These are phyloP conservation scores for Mycena polygramma DNA, from an alignment of 768 basidiomycete species.

Conservation along the genomic window DNA sequence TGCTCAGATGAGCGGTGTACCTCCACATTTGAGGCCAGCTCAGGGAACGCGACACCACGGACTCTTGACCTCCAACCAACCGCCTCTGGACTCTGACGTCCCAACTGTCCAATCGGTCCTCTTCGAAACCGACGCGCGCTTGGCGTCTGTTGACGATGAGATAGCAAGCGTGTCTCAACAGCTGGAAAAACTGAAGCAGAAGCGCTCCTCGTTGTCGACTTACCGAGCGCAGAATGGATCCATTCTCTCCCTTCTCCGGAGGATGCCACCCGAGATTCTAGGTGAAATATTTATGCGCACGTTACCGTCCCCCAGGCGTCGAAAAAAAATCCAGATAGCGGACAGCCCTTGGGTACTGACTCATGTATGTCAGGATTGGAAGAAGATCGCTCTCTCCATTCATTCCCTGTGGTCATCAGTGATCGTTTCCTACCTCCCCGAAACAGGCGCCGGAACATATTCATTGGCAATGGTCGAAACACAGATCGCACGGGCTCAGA, in stretches of 20 bases:
- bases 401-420: background rate
- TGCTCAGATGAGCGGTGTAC: too few relatives aligned
- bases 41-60: background rate
- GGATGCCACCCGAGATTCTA: slow-evolving; percentile 15
- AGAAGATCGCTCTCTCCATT: slow-evolving; percentile 11
- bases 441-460: background rate
- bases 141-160: background rate
- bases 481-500: slow-evolving; percentile 13
- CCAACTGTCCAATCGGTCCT: background rate
- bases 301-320: background rate
- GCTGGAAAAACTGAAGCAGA: background rate
- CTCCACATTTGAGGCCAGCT: background rate
- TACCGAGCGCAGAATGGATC: background rate
- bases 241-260: slow-evolving; percentile 8
- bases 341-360: slow-evolving; percentile 2
- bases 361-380: slow-evolving; percentile 9
- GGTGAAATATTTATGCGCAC: slow-evolving; percentile 16
- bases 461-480: background rate
- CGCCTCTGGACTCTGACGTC: background rate
- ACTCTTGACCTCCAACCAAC: slow-evolving; percentile 5
- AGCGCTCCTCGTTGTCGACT: background rate
- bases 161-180: background rate
- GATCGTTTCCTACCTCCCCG: background rate
- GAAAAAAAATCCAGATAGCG: background rate
- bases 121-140: background rate